These are phyloP conservation scores for Penicillium sp. DNA, from an alignment of 2,329 filamentous ascomycete species.

Conservation along the genomic window DNA sequence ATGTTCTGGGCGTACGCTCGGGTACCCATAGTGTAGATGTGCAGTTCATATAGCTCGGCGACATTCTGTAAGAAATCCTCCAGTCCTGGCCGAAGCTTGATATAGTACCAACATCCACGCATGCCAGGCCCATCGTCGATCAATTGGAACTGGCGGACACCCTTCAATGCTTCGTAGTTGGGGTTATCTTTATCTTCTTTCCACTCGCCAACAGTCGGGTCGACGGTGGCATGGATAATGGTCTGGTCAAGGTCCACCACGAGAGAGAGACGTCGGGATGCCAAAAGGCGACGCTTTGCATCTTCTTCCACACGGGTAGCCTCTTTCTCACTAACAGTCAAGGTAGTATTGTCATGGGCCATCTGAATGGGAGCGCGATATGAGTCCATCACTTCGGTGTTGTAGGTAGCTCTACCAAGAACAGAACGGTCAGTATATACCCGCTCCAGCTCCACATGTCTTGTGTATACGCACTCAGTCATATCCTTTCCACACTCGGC, in stretches of 20 bases:
- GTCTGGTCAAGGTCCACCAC: constrained; percentile 98
- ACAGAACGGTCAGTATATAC: background rate
- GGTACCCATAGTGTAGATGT: constrained; percentile 99
- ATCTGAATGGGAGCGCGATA: constrained; percentile 91
- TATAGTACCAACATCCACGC: constrained; percentile 89
- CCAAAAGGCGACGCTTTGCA: constrained; percentile 76
- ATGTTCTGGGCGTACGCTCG: constrained; percentile 93
- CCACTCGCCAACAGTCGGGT: constrained; percentile 95
- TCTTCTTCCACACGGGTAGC: constrained; percentile 81
- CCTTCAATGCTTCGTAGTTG: constrained; percentile 85
- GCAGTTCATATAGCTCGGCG: constrained; percentile 81
- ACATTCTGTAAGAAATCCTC: constrained; percentile 75
- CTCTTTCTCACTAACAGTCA: constrained; percentile 80
- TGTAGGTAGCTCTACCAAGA: constrained; percentile 64
- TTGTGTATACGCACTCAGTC: constrained; percentile 61
- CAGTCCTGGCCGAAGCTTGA: constrained; percentile 90
- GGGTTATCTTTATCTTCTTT: constrained; percentile 83
- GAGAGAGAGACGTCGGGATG: constrained; percentile 79
- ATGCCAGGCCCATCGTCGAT: constrained; percentile 77
- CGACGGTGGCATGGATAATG: constrained; percentile 96
- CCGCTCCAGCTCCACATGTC: background rate
- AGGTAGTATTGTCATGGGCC: constrained; percentile 82
- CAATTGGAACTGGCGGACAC: constrained; percentile 84
- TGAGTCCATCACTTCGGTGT: constrained; percentile 73
- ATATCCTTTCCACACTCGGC: constrained; percentile 93